phyloP scores from a whole-genome alignment of 139 green algal genomes.

The Picochlorum sp. region DNA sequence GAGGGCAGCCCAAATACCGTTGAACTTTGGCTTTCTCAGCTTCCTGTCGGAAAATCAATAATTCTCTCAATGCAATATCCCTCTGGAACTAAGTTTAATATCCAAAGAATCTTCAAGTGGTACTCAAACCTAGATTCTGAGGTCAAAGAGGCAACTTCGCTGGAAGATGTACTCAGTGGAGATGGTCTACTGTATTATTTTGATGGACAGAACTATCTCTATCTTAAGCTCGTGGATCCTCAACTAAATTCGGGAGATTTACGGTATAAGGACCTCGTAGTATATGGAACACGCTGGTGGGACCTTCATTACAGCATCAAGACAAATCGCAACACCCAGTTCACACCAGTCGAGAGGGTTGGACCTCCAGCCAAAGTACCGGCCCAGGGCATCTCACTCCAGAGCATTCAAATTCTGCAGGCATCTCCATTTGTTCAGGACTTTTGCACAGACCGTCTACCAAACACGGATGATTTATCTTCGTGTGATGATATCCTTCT shows the following conservation, averaged over 20 bases:
- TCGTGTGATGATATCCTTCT: no score
- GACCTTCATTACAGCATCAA: background rate
- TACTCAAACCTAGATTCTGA: background rate
- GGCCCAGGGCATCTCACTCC: no score
- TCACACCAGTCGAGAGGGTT: background rate
- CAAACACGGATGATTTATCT: no score
- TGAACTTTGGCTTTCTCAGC: slow-evolving; percentile 25
- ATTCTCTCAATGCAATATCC: background rate
- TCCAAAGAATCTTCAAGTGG: background rate
- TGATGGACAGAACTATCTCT: background rate
- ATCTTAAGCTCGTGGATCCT: background rate
- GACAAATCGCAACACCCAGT: background rate
- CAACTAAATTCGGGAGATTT: background rate
- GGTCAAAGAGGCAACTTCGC: background rate
- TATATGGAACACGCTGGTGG: background rate
- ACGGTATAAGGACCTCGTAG: background rate
- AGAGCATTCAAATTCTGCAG: no score
- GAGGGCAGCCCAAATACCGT: slow-evolving; percentile 18
- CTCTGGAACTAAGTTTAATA: background rate
- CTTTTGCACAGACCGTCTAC: no score
- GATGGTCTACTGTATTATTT: background rate
- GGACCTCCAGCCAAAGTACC: no score
- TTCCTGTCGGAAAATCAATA: background rate
- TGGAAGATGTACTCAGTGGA: background rate
- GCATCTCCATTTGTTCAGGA: no score